Evolutionary conservation across 1,284 basidiomycete species (phyloP), one percentile per base, ranked within the genome.

Genomic region (Pseudozyma thailandica): DNA sequence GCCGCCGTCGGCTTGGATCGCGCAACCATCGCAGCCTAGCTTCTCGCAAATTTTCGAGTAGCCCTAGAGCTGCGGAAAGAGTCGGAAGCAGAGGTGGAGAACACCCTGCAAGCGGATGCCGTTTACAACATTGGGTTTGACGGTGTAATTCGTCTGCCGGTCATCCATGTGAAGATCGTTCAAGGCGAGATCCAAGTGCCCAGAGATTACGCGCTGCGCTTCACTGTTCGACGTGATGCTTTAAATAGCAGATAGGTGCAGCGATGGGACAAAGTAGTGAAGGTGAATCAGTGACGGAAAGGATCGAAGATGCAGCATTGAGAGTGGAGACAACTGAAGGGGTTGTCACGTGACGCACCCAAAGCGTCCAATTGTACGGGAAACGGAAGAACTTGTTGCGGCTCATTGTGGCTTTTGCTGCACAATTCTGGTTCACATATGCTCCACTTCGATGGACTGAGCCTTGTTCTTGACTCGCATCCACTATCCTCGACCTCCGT

Each of bases 1-100:
- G 60, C 66, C 28, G 70, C 70, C 37, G 73, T 70, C 43, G 64
- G 55, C 50, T 52, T 61, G 15, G 57, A 56, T 10, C 68, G 52
- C 18, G 68, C 23, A 15, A 64, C 60, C 66, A 71, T 65, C 18
- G 41, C 41, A 35, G 25, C 23, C 16, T 20, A 21, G 23, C 6
- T n/a, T 21, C 8, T 21, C 6, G 7, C 41, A 31, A 21, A 25
- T 4, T 12, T 23, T 27, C 13, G n/a, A n/a, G n/a, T n/a, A 8
- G 9, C 13, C 18, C 8, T 10, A n/a, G 27, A 23, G 15, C 26
- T 25, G 6, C 10, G 18, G 30, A 20, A 1, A 5, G 35, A 16
- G 3, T 16, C 27, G 5, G 25, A 20, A 37, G 63, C 63, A 66
- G 48, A 56, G 57, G 63, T 56, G 27, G 41, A 39, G 16, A 18